Evolutionary conservation across 495 filamentous ascomycete genomes (phyloP).

Genomic region (Saxispiralis lemnorum): DNA sequence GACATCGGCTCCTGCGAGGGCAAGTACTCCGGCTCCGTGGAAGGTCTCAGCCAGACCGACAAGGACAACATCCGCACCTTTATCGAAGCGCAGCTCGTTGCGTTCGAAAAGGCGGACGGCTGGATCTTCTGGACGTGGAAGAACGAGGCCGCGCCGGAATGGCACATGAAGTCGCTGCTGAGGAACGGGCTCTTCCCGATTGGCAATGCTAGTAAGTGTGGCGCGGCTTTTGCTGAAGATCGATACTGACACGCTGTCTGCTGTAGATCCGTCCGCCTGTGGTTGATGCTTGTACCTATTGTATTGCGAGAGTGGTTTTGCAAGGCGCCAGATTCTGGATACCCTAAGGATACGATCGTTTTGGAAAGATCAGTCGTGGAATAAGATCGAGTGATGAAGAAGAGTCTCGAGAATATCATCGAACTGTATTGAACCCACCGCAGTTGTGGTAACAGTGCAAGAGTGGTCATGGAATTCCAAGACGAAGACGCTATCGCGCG

Average conservation of each 20-base stretch:
- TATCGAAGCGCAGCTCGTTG: slow-evolving; percentile 58
- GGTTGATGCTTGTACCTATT: not conserved
- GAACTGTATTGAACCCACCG: too few relatives aligned
- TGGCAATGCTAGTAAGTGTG: not conserved
- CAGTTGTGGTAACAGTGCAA: too few relatives aligned
- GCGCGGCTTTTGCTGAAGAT: not conserved
- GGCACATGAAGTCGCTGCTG: slow-evolving; percentile 48
- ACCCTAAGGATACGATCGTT: too few relatives aligned
- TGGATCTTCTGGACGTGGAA: slow-evolving; percentile 82
- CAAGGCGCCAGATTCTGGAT: too few relatives aligned
- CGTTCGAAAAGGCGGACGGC: slow-evolving; percentile 47
- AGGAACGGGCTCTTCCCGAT: not conserved
- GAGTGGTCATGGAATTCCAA: too few relatives aligned
- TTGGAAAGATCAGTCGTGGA: too few relatives aligned
- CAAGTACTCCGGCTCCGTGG: slow-evolving; percentile 40
- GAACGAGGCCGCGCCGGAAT: slow-evolving; percentile 72
- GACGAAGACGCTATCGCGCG: too few relatives aligned
- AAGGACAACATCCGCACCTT: slow-evolving; percentile 41
- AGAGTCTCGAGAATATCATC: too few relatives aligned
- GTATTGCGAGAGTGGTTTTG: too few relatives aligned
- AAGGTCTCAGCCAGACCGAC: slow-evolving; percentile 32
- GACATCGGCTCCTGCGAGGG: slow-evolving; percentile 39
- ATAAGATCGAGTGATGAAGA: too few relatives aligned
- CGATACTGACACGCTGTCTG: not conserved
- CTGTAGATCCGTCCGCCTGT: not conserved